Evolutionary conservation across 2,329 filamentous ascomycete genomes (phyloP).

Genomic region (Colletotrichum chrysophilum): DNA sequence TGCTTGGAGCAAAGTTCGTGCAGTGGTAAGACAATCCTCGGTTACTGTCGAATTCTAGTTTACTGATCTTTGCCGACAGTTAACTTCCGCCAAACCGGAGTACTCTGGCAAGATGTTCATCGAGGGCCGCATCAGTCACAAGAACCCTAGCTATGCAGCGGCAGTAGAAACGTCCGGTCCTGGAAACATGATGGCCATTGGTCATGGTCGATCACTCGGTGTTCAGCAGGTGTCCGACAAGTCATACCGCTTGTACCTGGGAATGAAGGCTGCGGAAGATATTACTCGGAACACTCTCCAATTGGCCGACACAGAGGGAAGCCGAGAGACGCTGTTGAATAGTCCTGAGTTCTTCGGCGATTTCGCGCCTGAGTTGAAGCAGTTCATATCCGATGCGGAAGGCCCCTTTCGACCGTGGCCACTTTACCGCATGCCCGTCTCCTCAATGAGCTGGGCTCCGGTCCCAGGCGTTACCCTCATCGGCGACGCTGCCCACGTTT

Average conservation of each 20-base stretch:
- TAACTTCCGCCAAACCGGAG: not conserved
- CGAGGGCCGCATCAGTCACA: not conserved
- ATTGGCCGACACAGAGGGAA: not conserved
- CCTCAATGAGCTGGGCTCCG: not conserved
- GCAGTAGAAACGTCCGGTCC: not conserved
- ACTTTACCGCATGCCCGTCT: constrained; percentile 1
- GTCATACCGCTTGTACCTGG: not conserved
- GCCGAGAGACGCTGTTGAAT: not conserved
- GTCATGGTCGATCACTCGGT: not conserved
- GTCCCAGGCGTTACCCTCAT: not conserved
- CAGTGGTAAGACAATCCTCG: not conserved
- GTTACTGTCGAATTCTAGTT: not conserved
- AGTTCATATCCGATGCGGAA: not conserved
- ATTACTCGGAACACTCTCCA: not conserved
- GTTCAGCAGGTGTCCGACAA: not conserved
- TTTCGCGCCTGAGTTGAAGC: not conserved
- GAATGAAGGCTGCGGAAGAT: not conserved
- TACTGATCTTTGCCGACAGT: not conserved
- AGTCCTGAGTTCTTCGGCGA: not conserved
- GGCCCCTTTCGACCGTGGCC: not conserved
- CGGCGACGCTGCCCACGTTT: constrained; percentile 2
- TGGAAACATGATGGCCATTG: not conserved
- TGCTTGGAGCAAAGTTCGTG: constrained; percentile 7
- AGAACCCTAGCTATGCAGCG: not conserved
- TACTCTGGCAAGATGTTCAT: constrained; percentile 1